A percentile compares a stretch with the other conserved stretches of the same genome.
Evolutionary conservation across 2,329 filamentous ascomycete species (phyloP).

Genomic region (Alternaria longipes): DNA sequence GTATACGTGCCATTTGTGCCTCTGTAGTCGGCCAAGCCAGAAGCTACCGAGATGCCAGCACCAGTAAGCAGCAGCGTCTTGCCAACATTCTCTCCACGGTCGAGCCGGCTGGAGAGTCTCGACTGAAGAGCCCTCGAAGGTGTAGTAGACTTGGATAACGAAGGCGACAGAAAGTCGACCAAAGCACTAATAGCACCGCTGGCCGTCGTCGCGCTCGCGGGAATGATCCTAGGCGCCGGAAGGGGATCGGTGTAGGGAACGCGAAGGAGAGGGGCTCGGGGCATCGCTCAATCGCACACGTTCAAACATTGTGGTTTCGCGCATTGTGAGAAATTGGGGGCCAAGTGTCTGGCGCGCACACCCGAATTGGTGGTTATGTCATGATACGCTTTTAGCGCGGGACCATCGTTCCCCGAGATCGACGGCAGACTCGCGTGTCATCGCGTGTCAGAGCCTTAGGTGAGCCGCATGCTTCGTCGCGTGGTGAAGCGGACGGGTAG

Average conservation of each 20-base stretch:
- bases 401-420: not conserved
- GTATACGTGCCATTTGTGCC: slow-evolving; percentile 91
- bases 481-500: slow-evolving; percentile 12
- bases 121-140: slow-evolving; percentile 10
- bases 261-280: slow-evolving; percentile 69
- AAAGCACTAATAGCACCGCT: slow-evolving; percentile 80
- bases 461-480: slow-evolving; percentile 17
- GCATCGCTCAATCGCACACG: slow-evolving; percentile 54
- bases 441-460: slow-evolving; percentile 58
- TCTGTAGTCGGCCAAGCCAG: slow-evolving; percentile 91
- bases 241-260: slow-evolving; percentile 91
- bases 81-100: slow-evolving; percentile 48
- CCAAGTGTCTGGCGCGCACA: not conserved
- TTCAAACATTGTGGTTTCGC: slow-evolving; percentile 20
- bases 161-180: slow-evolving; percentile 73
- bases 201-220: slow-evolving; percentile 73
- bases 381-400: slow-evolving; percentile 21
- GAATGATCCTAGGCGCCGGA: slow-evolving; percentile 77
- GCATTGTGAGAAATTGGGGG: slow-evolving; percentile 5
- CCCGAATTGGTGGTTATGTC: slow-evolving; percentile 19
- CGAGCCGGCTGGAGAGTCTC: slow-evolving; percentile 10
- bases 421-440: not conserved
- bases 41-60: slow-evolving; percentile 92
- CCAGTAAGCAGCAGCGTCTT: slow-evolving; percentile 76
- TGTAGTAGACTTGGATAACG: slow-evolving; percentile 26